phyloP scores from a whole-genome alignment of 2,329 filamentous ascomycete species.

The Ophiostoma populinum region DNA sequence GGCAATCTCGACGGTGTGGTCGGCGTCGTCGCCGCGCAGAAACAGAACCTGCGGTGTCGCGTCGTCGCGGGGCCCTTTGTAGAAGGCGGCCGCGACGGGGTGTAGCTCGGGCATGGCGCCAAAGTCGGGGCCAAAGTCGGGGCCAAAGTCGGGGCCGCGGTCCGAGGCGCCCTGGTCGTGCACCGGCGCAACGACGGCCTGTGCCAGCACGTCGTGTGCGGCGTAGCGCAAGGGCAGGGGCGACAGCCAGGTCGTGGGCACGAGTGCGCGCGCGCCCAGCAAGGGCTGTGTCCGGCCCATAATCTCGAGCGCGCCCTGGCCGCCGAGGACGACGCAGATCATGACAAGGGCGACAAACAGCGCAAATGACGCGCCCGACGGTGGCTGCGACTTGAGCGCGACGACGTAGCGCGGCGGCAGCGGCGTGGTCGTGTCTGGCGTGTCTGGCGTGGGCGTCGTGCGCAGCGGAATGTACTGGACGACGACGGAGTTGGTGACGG shows the following conservation, averaged over 20 bases:
- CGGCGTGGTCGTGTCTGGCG: too few species aligned
- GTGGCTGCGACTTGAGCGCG: slow-evolving; percentile 34
- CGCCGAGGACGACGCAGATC: slow-evolving; percentile 42
- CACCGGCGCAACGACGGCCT: neutral
- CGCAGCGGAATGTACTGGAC: slow-evolving; percentile 63
- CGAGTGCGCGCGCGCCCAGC: slow-evolving; percentile 35
- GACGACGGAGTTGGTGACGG: slow-evolving; percentile 61
- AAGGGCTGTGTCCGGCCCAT: slow-evolving; percentile 37
- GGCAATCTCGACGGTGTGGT: slow-evolving; percentile 20
- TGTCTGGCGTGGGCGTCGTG: slow-evolving; percentile 19
- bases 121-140: slow-evolving; percentile 4
- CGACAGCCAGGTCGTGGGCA: slow-evolving; percentile 27
- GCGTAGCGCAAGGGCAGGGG: slow-evolving; percentile 1
- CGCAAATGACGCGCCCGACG: slow-evolving; percentile 33
- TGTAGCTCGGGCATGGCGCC: slow-evolving; percentile 8
- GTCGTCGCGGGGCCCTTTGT: neutral
- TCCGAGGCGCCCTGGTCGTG: neutral
- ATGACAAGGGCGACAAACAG: slow-evolving; percentile 39
- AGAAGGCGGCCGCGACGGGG: slow-evolving; percentile 10
- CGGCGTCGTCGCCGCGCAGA: slow-evolving; percentile 10
- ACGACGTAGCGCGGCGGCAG: slow-evolving; percentile 51
- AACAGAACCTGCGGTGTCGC: slow-evolving; percentile 6
- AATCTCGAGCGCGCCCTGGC: slow-evolving; percentile 48
- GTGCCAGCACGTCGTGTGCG: slow-evolving; percentile 1
- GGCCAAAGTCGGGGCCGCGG: too few species aligned